A percentile compares a stretch with the other conserved stretches of the same genome.
Conservation (phyloP, 331 rosid genomes). For the Malus hybrid region DNA sequence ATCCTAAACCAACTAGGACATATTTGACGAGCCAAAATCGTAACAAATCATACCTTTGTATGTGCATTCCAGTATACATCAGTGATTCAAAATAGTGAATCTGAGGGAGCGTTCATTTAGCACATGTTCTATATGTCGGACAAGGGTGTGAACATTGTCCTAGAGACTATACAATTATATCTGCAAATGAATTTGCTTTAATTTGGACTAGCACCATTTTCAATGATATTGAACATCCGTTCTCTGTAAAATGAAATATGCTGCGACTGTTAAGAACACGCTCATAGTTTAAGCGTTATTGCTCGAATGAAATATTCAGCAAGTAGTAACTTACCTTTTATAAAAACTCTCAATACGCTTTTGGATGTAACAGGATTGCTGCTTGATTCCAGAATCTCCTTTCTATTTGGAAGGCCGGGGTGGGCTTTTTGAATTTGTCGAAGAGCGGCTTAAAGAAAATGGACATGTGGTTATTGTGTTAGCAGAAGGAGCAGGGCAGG, state of each 20-base stretch:
- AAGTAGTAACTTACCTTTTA: neutral
- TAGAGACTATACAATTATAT: neutral
- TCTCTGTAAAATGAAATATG: neutral
- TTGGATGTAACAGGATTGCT: conserved; percentile 80
- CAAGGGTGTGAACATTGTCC: neutral
- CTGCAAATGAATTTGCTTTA: neutral
- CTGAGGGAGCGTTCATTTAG: neutral
- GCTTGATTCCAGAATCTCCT: conserved; percentile 97
- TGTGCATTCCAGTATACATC: neutral
- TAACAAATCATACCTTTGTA: neutral
- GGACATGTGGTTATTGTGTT: conserved; percentile 88
- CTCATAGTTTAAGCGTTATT: conserved; percentile 8
- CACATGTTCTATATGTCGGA: neutral
- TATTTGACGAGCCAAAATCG: no score
- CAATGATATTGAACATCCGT: neutral
- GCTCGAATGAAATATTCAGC: neutral
- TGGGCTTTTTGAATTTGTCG: conserved; percentile 79
- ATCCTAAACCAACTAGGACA: no score
- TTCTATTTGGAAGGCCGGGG: conserved; percentile 91
- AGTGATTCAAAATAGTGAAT: neutral
- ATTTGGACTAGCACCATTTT: neutral
- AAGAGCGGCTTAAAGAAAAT: conserved; percentile 72
- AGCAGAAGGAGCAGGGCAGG: conserved; percentile 99
- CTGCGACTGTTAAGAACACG: neutral
- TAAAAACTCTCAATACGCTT: conserved; percentile 19